Evolutionary conservation across 2,329 filamentous ascomycete genomes (phyloP).

Genomic region (Clonostachys sp.): DNA sequence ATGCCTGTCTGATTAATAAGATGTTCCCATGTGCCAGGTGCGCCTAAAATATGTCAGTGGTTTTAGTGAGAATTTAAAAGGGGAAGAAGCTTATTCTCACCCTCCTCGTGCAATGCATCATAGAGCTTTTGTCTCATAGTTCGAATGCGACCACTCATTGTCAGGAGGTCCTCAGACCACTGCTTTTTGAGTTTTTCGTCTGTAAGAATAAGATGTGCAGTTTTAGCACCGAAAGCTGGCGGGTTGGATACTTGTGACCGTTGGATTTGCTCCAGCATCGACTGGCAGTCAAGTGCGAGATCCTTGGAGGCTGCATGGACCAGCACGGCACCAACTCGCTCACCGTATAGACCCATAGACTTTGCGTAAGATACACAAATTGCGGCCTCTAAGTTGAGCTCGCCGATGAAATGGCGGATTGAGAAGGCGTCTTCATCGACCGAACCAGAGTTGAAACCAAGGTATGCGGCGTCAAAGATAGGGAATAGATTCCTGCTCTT

Average conservation of each 20-base stretch:
- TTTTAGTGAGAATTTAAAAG: no score
- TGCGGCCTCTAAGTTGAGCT: slow-evolving; percentile 40
- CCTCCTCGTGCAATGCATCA: slow-evolving; percentile 15
- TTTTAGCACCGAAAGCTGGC: slow-evolving; percentile 24
- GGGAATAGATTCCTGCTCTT: slow-evolving; percentile 18
- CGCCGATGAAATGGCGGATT: slow-evolving; percentile 22
- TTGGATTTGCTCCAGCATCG: slow-evolving; percentile 22
- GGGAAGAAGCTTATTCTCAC: no score
- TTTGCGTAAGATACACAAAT: slow-evolving; percentile 60
- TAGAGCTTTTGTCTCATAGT: slow-evolving; percentile 25
- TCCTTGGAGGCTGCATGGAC: slow-evolving; percentile 5
- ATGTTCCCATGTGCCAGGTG: slow-evolving; percentile 29
- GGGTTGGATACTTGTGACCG: slow-evolving; percentile 26
- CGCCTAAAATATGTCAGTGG: slow-evolving; percentile 4
- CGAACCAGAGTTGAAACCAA: slow-evolving; percentile 27
- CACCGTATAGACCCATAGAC: slow-evolving; percentile 44
- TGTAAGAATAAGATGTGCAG: slow-evolving; percentile 23
- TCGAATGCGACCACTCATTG: slow-evolving; percentile 27
- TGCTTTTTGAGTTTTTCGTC: slow-evolving; percentile 16
- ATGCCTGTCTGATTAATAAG: slow-evolving; percentile 31
- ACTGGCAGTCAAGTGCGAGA: slow-evolving; percentile 11
- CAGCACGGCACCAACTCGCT: slow-evolving; percentile 21
- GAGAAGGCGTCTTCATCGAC: slow-evolving; percentile 23
- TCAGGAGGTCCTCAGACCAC: slow-evolving; percentile 26
- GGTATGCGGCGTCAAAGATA: slow-evolving; percentile 30